phyloP scores from a whole-genome alignment of 805 yeast species.

The Kodamaea leandrae region DNA sequence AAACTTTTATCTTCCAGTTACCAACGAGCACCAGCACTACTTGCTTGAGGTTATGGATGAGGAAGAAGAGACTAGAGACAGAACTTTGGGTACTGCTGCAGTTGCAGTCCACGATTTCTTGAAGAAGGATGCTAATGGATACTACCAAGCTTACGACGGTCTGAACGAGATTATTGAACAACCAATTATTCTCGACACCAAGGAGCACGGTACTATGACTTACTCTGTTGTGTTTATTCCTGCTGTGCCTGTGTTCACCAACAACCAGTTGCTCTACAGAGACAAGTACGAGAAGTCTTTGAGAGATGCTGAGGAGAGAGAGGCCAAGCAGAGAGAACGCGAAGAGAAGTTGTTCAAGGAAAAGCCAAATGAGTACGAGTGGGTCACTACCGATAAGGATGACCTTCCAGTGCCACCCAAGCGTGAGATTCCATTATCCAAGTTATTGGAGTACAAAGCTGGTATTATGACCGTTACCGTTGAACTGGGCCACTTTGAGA shows the following conservation, averaged over 20 bases:
- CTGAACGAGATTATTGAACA: constrained; percentile 44
- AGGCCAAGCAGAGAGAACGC: constrained; percentile 45
- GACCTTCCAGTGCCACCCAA: constrained; percentile 38
- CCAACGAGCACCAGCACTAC: constrained; percentile 58
- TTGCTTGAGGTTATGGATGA: constrained; percentile 63
- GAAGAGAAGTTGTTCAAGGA: constrained; percentile 52
- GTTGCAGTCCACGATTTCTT: constrained; percentile 50
- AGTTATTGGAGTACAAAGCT: constrained; percentile 53
- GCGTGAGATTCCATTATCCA: constrained; percentile 47
- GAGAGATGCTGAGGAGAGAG: constrained; percentile 31
- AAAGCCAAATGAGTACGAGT: constrained; percentile 62
- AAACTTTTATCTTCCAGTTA: constrained; percentile 58
- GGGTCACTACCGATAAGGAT: constrained; percentile 49
- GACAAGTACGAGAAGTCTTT: constrained; percentile 40
- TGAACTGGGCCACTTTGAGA: constrained; percentile 46
- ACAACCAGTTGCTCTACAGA: constrained; percentile 50
- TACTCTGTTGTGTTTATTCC: constrained; percentile 67
- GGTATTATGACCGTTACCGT: constrained; percentile 63
- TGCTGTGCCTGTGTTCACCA: constrained; percentile 58
- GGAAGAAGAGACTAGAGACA: constrained; percentile 60
- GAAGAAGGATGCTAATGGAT: constrained; percentile 46
- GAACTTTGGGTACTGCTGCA: constrained; percentile 58
- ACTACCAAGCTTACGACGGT: constrained; percentile 51
- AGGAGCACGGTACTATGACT: constrained; percentile 45
- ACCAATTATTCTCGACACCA: constrained; percentile 39